phyloP scores from a whole-genome alignment of 106 monocot species.

The Dendrobium officinale region DNA sequence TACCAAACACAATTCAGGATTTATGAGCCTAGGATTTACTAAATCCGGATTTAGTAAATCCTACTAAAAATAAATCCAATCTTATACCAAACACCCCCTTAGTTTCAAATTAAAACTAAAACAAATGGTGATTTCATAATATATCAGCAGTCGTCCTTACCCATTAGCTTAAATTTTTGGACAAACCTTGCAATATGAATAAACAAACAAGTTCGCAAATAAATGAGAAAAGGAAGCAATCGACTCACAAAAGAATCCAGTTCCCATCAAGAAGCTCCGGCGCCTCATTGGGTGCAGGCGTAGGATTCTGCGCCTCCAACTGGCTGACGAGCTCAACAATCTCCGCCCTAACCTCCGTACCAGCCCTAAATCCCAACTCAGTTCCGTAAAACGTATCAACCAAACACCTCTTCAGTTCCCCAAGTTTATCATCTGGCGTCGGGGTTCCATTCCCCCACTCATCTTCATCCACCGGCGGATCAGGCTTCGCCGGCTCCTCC shows the following conservation, averaged over 20 bases:
- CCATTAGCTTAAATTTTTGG: not conserved
- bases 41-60: no score
- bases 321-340: constrained; percentile 49
- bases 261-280: constrained; percentile 48
- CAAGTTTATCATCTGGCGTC: constrained; percentile 17
- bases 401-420: constrained; percentile 44
- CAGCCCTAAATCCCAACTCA: constrained; percentile 39
- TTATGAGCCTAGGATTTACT: no score
- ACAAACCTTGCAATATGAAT: not conserved
- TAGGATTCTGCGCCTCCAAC: constrained; percentile 57
- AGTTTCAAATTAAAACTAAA: no score
- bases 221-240: not conserved
- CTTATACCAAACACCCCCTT: no score
- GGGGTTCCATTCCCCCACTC: constrained; percentile 4
- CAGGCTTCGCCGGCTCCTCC: constrained; percentile 11
- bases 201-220: not conserved
- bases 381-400: constrained; percentile 53
- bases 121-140: no score
- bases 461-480: not conserved
- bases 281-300: constrained; percentile 34
- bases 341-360: constrained; percentile 44
- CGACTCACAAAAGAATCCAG: constrained; percentile 62
- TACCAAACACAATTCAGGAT: no score
- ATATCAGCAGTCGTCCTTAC: not conserved
- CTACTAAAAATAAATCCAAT: no score